Percentiles rank a stretch among this genome's conserved stretches.
phyloP scores from a whole-genome alignment of 805 yeast genomes.

The Saccharomyces cerevisiae region DNA sequence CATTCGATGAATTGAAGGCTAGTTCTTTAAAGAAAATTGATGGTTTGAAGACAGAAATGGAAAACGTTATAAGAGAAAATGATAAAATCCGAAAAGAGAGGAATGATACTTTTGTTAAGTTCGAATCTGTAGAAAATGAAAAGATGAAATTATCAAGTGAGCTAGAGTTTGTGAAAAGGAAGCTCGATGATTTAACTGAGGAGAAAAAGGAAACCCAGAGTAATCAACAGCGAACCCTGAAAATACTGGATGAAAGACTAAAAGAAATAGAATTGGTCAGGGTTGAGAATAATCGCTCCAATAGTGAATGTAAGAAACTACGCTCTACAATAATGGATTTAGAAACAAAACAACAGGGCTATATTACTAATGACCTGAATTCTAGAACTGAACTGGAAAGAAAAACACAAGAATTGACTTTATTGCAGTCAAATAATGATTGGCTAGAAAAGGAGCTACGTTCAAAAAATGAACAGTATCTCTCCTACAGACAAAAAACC shows the following conservation, averaged over 20 bases:
- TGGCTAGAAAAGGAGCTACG: conserved; percentile 36
- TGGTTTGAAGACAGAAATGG: conserved; percentile 26
- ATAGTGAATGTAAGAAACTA: conserved; percentile 29
- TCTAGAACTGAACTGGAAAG: conserved; percentile 31
- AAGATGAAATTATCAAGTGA: conserved; percentile 6
- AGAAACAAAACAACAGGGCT: conserved; percentile 30
- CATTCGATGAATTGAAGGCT: conserved; percentile 36
- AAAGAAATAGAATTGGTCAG: conserved; percentile 18
- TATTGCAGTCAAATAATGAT: conserved; percentile 34
- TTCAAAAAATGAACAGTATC: conserved; percentile 27
- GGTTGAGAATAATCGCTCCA: conserved; percentile 9
- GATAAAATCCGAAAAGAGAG: conserved; percentile 17
- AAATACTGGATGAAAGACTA: conserved; percentile 26
- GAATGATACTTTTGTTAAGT: conserved; percentile 13
- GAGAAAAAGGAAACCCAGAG: conserved; percentile 14
- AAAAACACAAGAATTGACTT: conserved; percentile 36
- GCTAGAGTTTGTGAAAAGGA: conserved; percentile 3
- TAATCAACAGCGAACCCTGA: conserved; percentile 19
- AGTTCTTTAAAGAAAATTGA: conserved; percentile 26
- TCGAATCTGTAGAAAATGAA: conserved; percentile 13
- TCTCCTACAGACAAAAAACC: conserved; percentile 21
- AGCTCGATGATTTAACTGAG: conserved; percentile 5
- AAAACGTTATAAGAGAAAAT: conserved; percentile 17
- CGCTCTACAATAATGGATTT: conserved; percentile 31
- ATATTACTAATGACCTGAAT: conserved; percentile 25